These are phyloP conservation scores for Chlorella sp. DNA, from an alignment of 139 green algal genomes.

Conservation along the genomic window DNA sequence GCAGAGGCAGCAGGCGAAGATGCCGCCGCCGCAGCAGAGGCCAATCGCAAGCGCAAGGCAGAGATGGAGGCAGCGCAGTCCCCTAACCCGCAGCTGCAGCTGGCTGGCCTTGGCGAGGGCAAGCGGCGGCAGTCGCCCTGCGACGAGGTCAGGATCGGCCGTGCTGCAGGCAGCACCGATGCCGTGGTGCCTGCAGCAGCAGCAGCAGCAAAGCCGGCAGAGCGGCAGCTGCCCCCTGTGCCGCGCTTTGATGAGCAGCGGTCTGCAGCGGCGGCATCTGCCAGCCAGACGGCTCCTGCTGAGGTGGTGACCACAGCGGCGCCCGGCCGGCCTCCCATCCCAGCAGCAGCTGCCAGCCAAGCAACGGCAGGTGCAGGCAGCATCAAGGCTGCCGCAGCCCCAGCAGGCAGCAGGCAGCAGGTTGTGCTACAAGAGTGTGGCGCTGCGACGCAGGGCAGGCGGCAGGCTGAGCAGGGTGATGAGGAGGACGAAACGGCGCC, in stretches of 20 bases:
- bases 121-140: slow-evolving; percentile 34
- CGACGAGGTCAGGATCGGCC: not conserved
- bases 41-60: slow-evolving; percentile 58
- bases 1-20: not conserved
- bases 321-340: not conserved
- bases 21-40: not conserved
- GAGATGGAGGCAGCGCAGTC: slow-evolving; percentile 46
- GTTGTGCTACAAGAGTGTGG: slow-evolving; percentile 11
- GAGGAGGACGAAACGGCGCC: slow-evolving; percentile 53
- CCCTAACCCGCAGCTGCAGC: slow-evolving; percentile 24
- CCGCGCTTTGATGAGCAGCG: slow-evolving; percentile 39
- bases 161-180: not conserved
- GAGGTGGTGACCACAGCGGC: slow-evolving; percentile 3
- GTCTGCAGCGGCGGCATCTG: slow-evolving; percentile 35
- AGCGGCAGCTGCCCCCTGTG: slow-evolving; percentile 27
- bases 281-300: not conserved
- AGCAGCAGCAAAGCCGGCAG: slow-evolving; percentile 13
- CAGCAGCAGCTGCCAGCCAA: not conserved
- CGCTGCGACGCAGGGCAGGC: not conserved
- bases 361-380: not conserved
- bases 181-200: not conserved
- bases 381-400: not conserved
- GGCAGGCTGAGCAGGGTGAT: not conserved
- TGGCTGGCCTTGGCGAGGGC: not conserved
- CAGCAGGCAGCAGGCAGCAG: slow-evolving; percentile 28